These are phyloP conservation scores for Pholiota adiposa DNA, from an alignment of 1,284 basidiomycete genomes.

Conservation along the genomic window DNA sequence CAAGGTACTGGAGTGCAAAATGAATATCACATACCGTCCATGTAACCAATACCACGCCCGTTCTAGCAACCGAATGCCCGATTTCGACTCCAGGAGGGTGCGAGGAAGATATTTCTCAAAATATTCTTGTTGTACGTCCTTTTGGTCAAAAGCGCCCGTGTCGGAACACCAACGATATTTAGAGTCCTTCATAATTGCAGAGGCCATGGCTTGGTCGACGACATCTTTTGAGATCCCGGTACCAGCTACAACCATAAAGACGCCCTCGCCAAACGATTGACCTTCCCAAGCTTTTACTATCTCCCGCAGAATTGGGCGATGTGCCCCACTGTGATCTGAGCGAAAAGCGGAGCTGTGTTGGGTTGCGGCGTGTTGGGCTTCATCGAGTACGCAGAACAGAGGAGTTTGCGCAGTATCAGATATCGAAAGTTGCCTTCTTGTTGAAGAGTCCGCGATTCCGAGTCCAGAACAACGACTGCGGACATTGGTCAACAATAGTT, in stretches of 20 bases:
- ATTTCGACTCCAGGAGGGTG: constrained; percentile 27
- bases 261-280: constrained; percentile 37
- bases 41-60: constrained; percentile 44
- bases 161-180: constrained; percentile 44
- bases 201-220: constrained; percentile 44
- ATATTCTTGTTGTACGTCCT: constrained; percentile 34
- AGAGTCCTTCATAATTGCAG: constrained; percentile 46
- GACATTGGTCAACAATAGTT: constrained; percentile 29
- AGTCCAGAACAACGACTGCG: constrained; percentile 26
- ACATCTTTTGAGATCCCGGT: constrained; percentile 48
- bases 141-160: constrained; percentile 42
- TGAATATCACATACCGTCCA: constrained; percentile 34
- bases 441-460: background rate
- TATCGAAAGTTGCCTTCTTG: constrained; percentile 18
- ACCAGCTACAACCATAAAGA: constrained; percentile 45
- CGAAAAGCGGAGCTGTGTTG: constrained; percentile 39
- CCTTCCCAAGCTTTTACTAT: constrained; percentile 43
- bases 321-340: constrained; percentile 35
- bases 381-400: constrained; percentile 45
- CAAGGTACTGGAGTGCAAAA: background rate
- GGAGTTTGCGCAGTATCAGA: constrained; percentile 30
- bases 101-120: constrained; percentile 38
- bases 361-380: constrained; percentile 44
- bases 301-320: constrained; percentile 43
- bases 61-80: constrained; percentile 36